Base-by-base conservation (phyloP, 495 filamentous ascomycete species). In the Aspergillus baeticus region DNA sequence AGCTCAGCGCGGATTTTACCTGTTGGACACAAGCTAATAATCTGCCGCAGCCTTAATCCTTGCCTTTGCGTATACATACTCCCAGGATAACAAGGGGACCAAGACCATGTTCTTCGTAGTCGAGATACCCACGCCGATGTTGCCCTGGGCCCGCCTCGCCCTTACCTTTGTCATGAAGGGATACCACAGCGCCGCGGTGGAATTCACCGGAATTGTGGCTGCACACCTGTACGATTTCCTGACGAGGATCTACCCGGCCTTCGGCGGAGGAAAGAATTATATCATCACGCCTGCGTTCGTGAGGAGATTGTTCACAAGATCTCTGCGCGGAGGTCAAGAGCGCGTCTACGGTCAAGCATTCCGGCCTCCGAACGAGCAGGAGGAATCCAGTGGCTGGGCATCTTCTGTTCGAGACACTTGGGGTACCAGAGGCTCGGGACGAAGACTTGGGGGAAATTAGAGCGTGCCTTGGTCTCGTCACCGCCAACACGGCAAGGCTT, bases 161-260 rank as follows among this genome's bases (percentile, higher is more conserved):
- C 67, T 86, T 58, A 87, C 86, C 17, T 72, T 93, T 31, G 73
- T 97, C 20, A 76, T 77, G 45, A 66, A 55, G 6, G 78, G 77
- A 5, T 78, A 76, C 43, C 43, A 67, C 2, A 68, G 70, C 8
- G 79, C 82, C 3, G 51, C 85, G 54, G 47, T 78, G 10, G 84
- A 91, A 49, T 61, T 77, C 36, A 88, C 74, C 15, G 92, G 92
- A 15, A 79, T 97, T 23, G 46, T 92, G 35, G 89, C 89, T 15
- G 92, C 91, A 20, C 92, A 96, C 67, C 66, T 91, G 20, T 89
- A 91, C 67, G 88, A 96, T 63, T 97, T 96, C 64, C 67, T 95
- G 41, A 91, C 87, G 3, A 80, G 86, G 37, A 79, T 93, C 26
- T 96, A 88, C 73, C 92, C 92, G 14, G 81, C 84, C 38, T 92